Percentiles rank a stretch among this genome's conserved stretches.
Conservation (phyloP, 345 rosid genomes). For the Eucalyptus regnans region DNA sequence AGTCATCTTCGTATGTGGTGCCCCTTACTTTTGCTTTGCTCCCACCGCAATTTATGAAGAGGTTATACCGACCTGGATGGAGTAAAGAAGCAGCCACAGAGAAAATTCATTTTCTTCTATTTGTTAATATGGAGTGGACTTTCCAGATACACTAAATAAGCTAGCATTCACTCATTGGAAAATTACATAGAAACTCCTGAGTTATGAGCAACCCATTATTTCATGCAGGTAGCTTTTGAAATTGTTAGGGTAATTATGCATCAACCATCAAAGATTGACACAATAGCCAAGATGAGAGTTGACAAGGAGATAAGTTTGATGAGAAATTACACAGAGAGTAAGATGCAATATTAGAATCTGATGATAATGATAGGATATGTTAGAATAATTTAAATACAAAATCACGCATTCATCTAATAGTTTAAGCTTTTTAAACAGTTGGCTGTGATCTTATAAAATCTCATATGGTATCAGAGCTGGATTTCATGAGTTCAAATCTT, state of each 20-base stretch:
- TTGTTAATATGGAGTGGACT: not conserved
- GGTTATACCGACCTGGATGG: not conserved
- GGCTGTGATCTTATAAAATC: too few species aligned
- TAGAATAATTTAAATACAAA: too few species aligned
- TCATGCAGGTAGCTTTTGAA: too few species aligned
- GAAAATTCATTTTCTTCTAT: not conserved
- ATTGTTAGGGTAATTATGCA: too few species aligned
- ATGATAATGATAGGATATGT: too few species aligned
- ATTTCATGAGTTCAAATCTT: too few species aligned
- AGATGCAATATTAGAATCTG: too few species aligned
- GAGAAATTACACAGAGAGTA: too few species aligned
- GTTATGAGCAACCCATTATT: not conserved
- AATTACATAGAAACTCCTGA: not conserved
- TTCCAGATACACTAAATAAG: not conserved
- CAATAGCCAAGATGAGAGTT: too few species aligned
- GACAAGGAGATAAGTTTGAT: too few species aligned
- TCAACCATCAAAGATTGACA: too few species aligned
- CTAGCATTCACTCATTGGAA: not conserved
- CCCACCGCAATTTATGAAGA: not conserved
- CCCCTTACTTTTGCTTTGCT: not conserved
- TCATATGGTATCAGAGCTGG: rapidly evolving
- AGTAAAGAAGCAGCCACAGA: not conserved
- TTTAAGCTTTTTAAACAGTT: too few species aligned
- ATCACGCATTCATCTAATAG: rapidly evolving
- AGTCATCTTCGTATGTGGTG: not conserved